Conservation (phyloP, 1,284 basidiomycete genomes). For the Heterobasidion annosum region DNA sequence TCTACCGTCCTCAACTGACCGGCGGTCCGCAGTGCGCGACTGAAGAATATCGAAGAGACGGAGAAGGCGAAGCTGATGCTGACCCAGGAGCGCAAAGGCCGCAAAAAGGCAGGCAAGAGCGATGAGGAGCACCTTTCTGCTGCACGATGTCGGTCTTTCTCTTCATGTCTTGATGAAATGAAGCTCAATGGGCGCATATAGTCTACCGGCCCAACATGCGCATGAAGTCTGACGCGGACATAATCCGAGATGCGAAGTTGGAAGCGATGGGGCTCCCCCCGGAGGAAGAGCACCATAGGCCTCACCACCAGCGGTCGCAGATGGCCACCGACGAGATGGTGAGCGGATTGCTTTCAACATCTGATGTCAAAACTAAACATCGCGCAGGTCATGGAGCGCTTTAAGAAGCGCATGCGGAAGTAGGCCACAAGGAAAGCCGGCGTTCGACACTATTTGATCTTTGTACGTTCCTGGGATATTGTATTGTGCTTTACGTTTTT, state of each 20-base stretch:
- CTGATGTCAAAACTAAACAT: neutral
- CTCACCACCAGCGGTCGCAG: slow-evolving; percentile 53
- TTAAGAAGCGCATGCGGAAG: slow-evolving; percentile 80
- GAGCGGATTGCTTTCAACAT: slow-evolving; percentile 17
- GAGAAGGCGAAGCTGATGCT: slow-evolving; percentile 89
- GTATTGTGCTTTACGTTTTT: too few species aligned
- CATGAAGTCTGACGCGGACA: slow-evolving; percentile 79
- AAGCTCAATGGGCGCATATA: slow-evolving; percentile 19
- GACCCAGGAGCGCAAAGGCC: slow-evolving; percentile 61
- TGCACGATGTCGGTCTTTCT: slow-evolving; percentile 62
- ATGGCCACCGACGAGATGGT: slow-evolving; percentile 90
- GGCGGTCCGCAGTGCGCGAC: slow-evolving; percentile 51
- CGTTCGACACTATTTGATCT: too few species aligned
- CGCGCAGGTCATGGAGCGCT: slow-evolving; percentile 72
- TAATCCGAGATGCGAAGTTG: slow-evolving; percentile 75
- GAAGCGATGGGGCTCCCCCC: slow-evolving; percentile 72
- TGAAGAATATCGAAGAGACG: slow-evolving; percentile 95
- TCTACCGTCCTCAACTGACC: neutral
- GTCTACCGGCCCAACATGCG: slow-evolving; percentile 78
- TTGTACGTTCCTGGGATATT: too few species aligned
- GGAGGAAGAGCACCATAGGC: slow-evolving; percentile 39
- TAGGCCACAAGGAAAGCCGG: neutral
- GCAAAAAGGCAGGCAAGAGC: slow-evolving; percentile 36
- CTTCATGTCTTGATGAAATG: neutral
- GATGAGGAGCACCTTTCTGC: slow-evolving; percentile 78